phyloP scores from a whole-genome alignment of 129 eudicot genomes.

The Rutidosis leptorrhynchoides region DNA sequence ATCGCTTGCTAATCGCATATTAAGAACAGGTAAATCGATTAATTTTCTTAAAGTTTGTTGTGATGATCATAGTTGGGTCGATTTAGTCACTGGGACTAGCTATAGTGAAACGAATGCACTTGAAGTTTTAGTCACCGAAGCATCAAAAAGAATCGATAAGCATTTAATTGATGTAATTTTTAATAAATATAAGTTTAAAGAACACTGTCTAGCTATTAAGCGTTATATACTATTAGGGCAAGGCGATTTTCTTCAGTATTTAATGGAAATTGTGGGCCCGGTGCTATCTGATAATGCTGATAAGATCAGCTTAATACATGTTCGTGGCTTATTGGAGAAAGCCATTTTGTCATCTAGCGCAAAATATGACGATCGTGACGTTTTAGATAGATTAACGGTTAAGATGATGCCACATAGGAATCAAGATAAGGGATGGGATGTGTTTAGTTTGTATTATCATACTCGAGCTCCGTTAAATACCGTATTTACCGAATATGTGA shows the following conservation, averaged over 20 bases:
- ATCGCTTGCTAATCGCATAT: slow-evolving; percentile 70
- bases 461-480: slow-evolving; percentile 71
- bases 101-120: slow-evolving; percentile 82
- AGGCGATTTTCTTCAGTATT: slow-evolving; percentile 88
- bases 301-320: slow-evolving; percentile 70
- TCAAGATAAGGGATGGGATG: slow-evolving; percentile 90
- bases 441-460: slow-evolving; percentile 71
- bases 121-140: slow-evolving; percentile 72
- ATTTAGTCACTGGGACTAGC: slow-evolving; percentile 58
- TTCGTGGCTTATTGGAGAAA: slow-evolving; percentile 75
- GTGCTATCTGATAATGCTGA: slow-evolving; percentile 78
- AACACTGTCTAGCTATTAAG: slow-evolving; percentile 89
- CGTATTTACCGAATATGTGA: slow-evolving; percentile 71
- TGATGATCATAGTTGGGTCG: slow-evolving; percentile 81
- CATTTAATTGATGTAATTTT: slow-evolving; percentile 67
- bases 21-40: slow-evolving; percentile 90
- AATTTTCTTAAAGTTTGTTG: slow-evolving; percentile 88
- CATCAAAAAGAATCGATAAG: slow-evolving; percentile 77
- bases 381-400: slow-evolving; percentile 72
- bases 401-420: slow-evolving; percentile 83
- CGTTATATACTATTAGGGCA: slow-evolving; percentile 79
- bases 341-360: slow-evolving; percentile 83
- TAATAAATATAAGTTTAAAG: slow-evolving; percentile 64
- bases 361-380: slow-evolving; percentile 71
- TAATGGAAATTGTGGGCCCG: slow-evolving; percentile 81